Percentiles rank a stretch among this genome's conserved stretches.
These are phyloP conservation scores for Lepidium aucheri DNA, from an alignment of 345 rosid species.

Conservation along the genomic window DNA sequence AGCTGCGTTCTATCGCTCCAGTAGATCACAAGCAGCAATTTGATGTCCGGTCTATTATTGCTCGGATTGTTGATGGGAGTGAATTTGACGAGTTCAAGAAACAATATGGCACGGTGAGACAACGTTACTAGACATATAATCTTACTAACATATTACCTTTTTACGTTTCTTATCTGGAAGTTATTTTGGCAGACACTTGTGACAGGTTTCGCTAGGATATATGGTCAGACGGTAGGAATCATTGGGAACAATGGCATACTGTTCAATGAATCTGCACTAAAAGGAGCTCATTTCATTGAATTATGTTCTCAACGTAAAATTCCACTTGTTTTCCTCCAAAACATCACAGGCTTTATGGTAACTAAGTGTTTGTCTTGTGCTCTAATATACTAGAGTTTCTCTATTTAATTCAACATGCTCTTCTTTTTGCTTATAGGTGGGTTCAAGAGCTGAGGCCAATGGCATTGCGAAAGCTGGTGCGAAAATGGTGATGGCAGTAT, in stretches of 20 bases:
- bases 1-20: constrained; percentile 87
- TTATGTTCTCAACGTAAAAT: constrained; percentile 81
- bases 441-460: constrained; percentile 91
- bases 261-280: constrained; percentile 88
- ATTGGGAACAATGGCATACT: constrained; percentile 90
- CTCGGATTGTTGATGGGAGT: constrained; percentile 90
- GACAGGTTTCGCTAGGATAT: constrained; percentile 80
- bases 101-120: constrained; percentile 84
- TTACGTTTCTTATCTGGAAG: not conserved
- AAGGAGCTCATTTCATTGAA: constrained; percentile 95
- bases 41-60: constrained; percentile 86
- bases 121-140: constrained; percentile 3
- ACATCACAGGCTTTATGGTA: constrained; percentile 97
- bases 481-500: constrained; percentile 98
- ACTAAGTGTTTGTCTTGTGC: not conserved
- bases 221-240: constrained; percentile 83
- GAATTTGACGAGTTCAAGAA: constrained; percentile 98
- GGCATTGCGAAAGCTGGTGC: constrained; percentile 99
- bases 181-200: constrained; percentile 67
- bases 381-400: not conserved
- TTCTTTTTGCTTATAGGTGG: constrained; percentile 48
- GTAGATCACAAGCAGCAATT: constrained; percentile 82
- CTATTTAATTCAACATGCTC: not conserved
- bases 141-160: not conserved
- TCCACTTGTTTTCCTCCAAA: constrained; percentile 88